Percentiles rank a stretch among this genome's conserved stretches.
Conservation (phyloP, 2,329 filamentous ascomycete species). For the Fusarium poae region DNA sequence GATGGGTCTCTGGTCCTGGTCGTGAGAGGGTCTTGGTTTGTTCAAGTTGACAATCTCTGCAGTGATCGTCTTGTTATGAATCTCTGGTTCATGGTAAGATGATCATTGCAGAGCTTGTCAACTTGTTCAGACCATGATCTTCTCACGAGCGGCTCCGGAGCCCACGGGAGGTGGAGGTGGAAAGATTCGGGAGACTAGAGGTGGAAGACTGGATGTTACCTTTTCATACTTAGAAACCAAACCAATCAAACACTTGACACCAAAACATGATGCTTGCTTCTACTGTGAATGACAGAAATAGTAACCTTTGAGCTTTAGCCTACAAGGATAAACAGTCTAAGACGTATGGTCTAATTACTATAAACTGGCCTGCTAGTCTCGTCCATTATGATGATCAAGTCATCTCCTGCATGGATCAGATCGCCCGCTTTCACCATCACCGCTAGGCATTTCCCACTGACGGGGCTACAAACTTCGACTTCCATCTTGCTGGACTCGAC, state of each 20-base stretch:
- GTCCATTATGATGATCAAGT: constrained; percentile 38
- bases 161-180: not conserved
- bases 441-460: constrained; percentile 45
- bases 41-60: constrained; percentile 17
- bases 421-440: constrained; percentile 49
- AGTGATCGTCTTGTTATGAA: constrained; percentile 12
- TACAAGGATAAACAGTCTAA: too few species aligned
- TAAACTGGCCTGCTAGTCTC: too few species aligned
- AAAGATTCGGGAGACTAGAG: not conserved
- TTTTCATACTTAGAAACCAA: constrained; percentile 3
- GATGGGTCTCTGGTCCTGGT: constrained; percentile 50
- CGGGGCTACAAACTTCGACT: constrained; percentile 52
- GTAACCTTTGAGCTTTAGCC: too few species aligned
- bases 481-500: constrained; percentile 58
- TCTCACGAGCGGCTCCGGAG: not conserved
- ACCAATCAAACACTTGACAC: constrained; percentile 9
- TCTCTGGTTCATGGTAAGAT: constrained; percentile 26
- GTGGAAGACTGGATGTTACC: not conserved
- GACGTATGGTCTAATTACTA: too few species aligned
- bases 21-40: constrained; percentile 5
- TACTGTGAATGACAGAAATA: not conserved
- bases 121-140: too few species aligned
- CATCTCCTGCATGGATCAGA: constrained; percentile 50
- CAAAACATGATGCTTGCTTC: not conserved
- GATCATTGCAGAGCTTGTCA: constrained; percentile 24